Conservation (phyloP, 306 rosid species). For the Bauhinia variegata region DNA sequence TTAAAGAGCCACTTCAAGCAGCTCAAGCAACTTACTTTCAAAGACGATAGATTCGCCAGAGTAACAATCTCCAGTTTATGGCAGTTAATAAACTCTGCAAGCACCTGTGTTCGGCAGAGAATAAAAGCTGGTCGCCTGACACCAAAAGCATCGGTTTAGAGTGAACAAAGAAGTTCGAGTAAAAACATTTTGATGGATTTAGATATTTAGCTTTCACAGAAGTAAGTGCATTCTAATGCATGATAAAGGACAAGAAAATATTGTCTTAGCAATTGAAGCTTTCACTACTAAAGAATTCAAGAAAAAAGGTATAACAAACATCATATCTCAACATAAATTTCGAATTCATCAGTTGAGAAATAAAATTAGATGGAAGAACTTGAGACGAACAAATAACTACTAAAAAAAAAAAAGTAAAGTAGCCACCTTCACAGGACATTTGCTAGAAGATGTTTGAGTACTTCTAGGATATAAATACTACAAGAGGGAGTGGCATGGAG, state of each 20-base stretch:
- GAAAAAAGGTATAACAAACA: neutral
- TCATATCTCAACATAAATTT: neutral
- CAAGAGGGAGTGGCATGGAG: no score
- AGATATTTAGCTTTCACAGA: slow-evolving; percentile 16
- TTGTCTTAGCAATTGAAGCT: neutral
- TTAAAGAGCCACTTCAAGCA: slow-evolving; percentile 5
- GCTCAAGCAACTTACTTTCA: slow-evolving; percentile 46
- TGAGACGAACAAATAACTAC: no score
- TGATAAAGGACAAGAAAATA: no score
- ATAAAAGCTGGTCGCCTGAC: slow-evolving; percentile 17
- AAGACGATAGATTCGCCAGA: slow-evolving; percentile 63
- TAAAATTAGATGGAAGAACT: no score
- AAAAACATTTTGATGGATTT: slow-evolving; percentile 16
- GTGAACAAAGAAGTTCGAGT: slow-evolving; percentile 25
- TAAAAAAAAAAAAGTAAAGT: neutral
- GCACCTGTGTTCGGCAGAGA: neutral
- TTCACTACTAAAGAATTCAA: neutral
- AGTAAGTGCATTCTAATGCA: slow-evolving; percentile 26
- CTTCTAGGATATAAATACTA: neutral
- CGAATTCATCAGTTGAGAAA: no score
- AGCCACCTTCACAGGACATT: neutral
- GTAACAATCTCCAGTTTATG: slow-evolving; percentile 57
- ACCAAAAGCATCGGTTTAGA: slow-evolving; percentile 14
- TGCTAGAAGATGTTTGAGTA: neutral
- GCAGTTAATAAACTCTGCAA: slow-evolving; percentile 36